Percentiles rank a stretch among this genome's conserved stretches.
Conservation (phyloP, 2,329 filamentous ascomycete species). For the Talaromyces funiculosus region DNA sequence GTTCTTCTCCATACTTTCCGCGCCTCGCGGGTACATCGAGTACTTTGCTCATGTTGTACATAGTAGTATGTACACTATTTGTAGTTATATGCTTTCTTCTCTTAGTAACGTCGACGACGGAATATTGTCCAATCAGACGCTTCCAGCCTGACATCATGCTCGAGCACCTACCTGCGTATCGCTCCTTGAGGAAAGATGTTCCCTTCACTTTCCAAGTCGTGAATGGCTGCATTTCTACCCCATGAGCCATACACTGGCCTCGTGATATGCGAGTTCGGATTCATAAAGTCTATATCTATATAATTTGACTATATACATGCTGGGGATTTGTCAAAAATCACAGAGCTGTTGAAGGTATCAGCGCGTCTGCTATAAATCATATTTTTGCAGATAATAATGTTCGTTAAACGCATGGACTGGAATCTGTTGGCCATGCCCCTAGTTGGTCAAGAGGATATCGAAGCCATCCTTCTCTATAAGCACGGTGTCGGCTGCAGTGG, state of each 20-base stretch:
- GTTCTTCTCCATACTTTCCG: not conserved
- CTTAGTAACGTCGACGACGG: not conserved
- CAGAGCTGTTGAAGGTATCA: not conserved
- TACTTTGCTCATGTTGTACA: not conserved
- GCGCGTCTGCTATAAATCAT: not conserved
- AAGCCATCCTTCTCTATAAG: conserved; percentile 57
- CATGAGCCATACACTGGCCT: not conserved
- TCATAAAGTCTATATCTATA: not conserved
- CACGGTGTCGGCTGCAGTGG: conserved; percentile 47
- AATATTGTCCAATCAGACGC: not conserved
- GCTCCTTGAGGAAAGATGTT: not conserved
- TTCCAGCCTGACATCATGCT: not conserved
- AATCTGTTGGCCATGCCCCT: not conserved
- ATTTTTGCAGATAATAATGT: conserved; percentile 4
- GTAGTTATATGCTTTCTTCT: not conserved
- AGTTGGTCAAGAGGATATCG: conserved; percentile 52
- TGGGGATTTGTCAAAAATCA: not conserved
- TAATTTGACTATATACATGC: not conserved
- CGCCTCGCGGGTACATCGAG: not conserved
- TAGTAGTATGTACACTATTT: not conserved
- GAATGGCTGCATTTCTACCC: not conserved
- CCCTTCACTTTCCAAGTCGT: not conserved
- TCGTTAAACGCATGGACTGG: not conserved
- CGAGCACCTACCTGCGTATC: not conserved
- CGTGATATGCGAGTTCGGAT: not conserved